Percentiles rank a stretch among this genome's conserved stretches.
Evolutionary conservation across 2,329 filamentous ascomycete species (phyloP).

Genomic region (Oidium heveae): DNA sequence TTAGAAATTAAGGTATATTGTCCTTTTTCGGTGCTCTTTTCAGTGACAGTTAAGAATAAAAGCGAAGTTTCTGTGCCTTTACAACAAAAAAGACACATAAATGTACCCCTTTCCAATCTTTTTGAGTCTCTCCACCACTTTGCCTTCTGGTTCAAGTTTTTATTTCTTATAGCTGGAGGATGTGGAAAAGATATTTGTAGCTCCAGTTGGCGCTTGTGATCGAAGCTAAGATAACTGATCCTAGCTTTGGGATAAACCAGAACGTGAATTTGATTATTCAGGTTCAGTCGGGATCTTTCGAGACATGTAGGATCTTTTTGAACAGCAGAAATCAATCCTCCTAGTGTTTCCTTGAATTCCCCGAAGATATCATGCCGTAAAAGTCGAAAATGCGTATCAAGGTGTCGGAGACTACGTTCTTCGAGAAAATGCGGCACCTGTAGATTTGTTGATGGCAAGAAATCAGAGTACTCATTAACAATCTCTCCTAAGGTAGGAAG

Average conservation of each 20-base stretch:
- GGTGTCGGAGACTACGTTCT: not conserved
- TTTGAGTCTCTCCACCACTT: conserved; percentile 1
- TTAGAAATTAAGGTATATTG: conserved; percentile 3
- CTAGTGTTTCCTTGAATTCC: conserved; percentile 10
- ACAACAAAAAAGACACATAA: not conserved
- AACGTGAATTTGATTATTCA: not conserved
- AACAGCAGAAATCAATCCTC: conserved; percentile 5
- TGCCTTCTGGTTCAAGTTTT: not conserved
- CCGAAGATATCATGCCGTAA: conserved; percentile 12
- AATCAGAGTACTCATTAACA: conserved; percentile 15
- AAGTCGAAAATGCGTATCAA: conserved; percentile 10
- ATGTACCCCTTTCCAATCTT: not conserved
- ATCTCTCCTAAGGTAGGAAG: conserved; percentile 1
- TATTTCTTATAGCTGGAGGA: not conserved
- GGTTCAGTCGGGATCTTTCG: conserved; percentile 1
- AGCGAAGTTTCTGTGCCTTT: not conserved
- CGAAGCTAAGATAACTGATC: not conserved
- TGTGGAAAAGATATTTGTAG: not conserved
- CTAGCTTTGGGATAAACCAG: not conserved
- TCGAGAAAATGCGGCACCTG: conserved; percentile 15
- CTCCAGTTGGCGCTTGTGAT: not conserved
- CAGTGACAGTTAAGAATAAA: not conserved
- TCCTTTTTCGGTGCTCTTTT: not conserved
- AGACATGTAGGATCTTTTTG: conserved; percentile 4
- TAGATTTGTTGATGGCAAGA: conserved; percentile 18